Base-by-base conservation (phyloP, 2,329 filamentous ascomycete genomes). In the Escovopsis sp. region DNA sequence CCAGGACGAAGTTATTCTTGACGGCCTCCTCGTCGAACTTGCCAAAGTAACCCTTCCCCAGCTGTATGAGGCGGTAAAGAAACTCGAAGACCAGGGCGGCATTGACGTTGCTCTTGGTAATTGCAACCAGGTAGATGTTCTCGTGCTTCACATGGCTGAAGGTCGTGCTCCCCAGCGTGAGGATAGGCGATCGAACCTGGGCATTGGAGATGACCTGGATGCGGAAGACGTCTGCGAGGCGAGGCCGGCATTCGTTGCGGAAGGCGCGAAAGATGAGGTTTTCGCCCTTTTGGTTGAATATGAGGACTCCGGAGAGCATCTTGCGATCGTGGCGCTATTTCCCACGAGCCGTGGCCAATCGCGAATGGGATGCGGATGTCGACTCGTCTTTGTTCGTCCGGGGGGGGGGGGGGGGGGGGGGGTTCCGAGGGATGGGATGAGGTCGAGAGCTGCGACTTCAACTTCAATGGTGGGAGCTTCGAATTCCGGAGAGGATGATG, bases 141-240 rank as follows among this genome's bases (percentile, higher is more conserved):
- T 98, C 91, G 66, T 95, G 89, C 63, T 94, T 95, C 65, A 98
- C 89, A 79, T 98, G 91, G 70, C 87, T 94, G 65, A 98, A 98
- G 37, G 93, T 98, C 43, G 91, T 98, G 61, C 86, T 94, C 49
- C 93, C 91, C 44, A 98, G 78, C 5, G 91, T 98, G 54, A 98
- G 72, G 64, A 98, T 96, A 45, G 91, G 91, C 51, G 91, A 96
- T 51, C 93, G 86, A 46, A 98, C 91, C 63, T 95, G 87, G 41
- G 91, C 81, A 62, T 98, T 98, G 54, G 87, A 94, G 62, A 98
- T 96, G 67, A 98, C 89, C 61, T 98, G 91, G 63, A 98, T 98
- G 64, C 91, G 88, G 67, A 98, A 98, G 67, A 98, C 89, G 60
- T 98, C 91, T 66, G 91, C 91, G 50, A 98, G 83, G 41, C 91